Evolutionary conservation across 164 flowering plant genomes (phyloP), one percentile per base, ranked within the genome.

Genomic region (Vitis labrusca): DNA sequence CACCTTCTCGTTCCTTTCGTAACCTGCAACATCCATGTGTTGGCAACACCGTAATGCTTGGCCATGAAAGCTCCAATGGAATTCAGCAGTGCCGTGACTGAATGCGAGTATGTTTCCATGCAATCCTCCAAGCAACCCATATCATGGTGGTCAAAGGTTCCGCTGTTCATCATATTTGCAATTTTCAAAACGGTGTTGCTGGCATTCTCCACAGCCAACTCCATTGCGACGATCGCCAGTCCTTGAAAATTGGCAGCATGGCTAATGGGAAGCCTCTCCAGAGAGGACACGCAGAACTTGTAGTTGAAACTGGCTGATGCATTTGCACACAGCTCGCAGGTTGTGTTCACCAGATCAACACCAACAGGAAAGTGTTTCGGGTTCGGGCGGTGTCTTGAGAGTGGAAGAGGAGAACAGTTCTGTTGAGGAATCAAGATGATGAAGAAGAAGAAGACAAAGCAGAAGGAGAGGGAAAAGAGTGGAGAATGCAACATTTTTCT

Each of bases 181-280:
- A 86, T 74, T 66, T 4, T 68, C 9, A 72, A 63, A 49, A 71
- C 12, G 1, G 81, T 76, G 69, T 14, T 23, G 23, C 81, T 83
- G 8, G 84, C 78, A n/a, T 85, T 81, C 3, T 64, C 56, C 1
- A 77, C 56, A 10, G 85, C 86, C 9, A 84, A 66, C 64, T 83
- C 76, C 79, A 81, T 32, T 2, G 84, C 71, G 23, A 86, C 55
- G 44, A 83, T 15, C 0, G 74, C 86, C 19, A 86, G 72, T 2
- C 76, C 86, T 44, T 69, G 75, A 14, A 81, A 77, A 50, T 80
- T 71, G 1, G 86, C 61, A 9, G 54, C 61, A 32, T 70, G 66
- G 71, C 81, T 77, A 15, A 69, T 37, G 0, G 84, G 84, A 7
- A 78, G n/a, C 1, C 66, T 51, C 11, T 64, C 53, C 56, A 74